Evolutionary conservation across 192 early-diverging fungal genomes (phyloP).

Genomic region (Mortierella alpina): DNA sequence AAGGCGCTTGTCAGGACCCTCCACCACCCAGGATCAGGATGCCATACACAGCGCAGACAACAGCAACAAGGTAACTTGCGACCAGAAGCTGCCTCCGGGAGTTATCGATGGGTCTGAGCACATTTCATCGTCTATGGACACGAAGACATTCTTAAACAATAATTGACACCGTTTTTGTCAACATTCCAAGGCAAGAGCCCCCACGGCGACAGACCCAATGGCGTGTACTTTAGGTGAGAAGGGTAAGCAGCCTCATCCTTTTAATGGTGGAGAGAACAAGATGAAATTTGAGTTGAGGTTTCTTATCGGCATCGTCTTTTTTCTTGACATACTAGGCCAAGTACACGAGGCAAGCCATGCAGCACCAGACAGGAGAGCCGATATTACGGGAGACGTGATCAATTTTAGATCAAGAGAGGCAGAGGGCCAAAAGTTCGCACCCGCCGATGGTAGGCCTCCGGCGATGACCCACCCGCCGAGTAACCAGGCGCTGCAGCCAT

Average conservation of each 20-base stretch:
- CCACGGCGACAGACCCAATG: too few relatives aligned
- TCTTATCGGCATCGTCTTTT: too few relatives aligned
- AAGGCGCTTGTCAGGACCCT: not conserved
- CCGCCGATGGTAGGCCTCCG: not conserved
- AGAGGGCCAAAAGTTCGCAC: not conserved
- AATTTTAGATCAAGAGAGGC: not conserved
- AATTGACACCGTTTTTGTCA: too few relatives aligned
- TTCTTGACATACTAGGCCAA: too few relatives aligned
- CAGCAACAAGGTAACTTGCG: slow-evolving; percentile 11
- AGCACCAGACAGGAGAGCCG: not conserved
- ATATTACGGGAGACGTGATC: not conserved
- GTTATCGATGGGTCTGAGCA: not conserved
- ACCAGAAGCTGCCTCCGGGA: not conserved
- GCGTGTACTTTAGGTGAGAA: too few relatives aligned
- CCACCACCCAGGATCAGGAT: not conserved
- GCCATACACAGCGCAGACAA: not conserved
- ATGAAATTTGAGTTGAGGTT: too few relatives aligned
- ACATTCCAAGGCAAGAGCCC: too few relatives aligned
- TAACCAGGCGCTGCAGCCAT: not conserved
- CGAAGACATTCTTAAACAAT: too few relatives aligned
- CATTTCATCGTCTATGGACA: not conserved
- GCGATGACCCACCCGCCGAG: not conserved
- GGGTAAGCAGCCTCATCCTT: too few relatives aligned
- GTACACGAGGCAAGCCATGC: too few relatives aligned
- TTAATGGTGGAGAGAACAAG: too few relatives aligned